Evolutionary conservation across 2,329 filamentous ascomycete genomes (phyloP), one percentile per base, ranked within the genome.

Genomic region (Clarireedia homoeocarpa): DNA sequence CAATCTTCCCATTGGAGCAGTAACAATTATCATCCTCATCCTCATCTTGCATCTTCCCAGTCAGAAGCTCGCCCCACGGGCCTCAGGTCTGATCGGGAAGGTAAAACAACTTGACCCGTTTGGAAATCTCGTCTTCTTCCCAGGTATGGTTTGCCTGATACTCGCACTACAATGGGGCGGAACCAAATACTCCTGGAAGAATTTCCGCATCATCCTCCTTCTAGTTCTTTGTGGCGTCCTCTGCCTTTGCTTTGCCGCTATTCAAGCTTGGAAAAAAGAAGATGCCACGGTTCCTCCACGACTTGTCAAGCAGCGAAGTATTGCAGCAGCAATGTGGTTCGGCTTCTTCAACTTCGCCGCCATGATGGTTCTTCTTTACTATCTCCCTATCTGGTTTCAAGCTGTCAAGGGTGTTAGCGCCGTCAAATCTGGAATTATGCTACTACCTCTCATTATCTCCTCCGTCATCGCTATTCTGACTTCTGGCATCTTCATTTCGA

Each of bases 121-220:
- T 9, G 76, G 75, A 2, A 69, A 71, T n/a, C 57, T 69, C 15
- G 58, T 77, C 36, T 66, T 78, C 51, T 72, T 77, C 70, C 68
- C 68, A 62, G 62, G 67, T 64, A 63, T 56, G 7, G 24, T 55
- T 27, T 62, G 65, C 62, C 68, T 73, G 59, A 67, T 77, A 36
- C 67, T 77, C 3, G 75, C 73, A 38, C 66, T 77, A 2, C 72
- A 76, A 62, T 77, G 72, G 62, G 75, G 73, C 52, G 75, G 75
- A 9, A 63, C 67, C 9, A 69, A 68, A 1, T 67, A 75, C 51
- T 55, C 69, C 20, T 77, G 74, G 75, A 67, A 70, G 53, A 70
- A 67, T 0, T 66, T 66, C 36, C 54, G 62, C 9, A 69, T 75
- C 48, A 68, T 75, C 48, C 71, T 71, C 5, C 68, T 74, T 3